These are phyloP conservation scores for Pythium vanterpoolii DNA, from an alignment of 352 stramenopile genomes.

Conservation along the genomic window DNA sequence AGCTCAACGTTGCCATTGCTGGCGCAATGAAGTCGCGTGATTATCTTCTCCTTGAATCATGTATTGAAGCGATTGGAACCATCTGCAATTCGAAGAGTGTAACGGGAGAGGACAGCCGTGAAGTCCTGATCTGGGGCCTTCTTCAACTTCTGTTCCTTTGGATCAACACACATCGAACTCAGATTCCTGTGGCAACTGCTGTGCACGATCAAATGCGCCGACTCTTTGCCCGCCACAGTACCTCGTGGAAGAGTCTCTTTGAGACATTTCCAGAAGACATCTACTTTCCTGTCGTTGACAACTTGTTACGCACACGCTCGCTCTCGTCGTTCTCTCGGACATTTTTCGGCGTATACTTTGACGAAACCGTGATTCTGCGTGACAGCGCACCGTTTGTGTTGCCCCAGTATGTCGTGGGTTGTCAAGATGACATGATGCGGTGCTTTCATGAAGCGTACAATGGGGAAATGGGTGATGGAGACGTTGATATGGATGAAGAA, in stretches of 20 bases:
- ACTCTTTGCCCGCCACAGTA: slow-evolving; percentile 19
- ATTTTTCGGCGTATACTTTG: slow-evolving; percentile 29
- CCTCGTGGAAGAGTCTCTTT: slow-evolving; percentile 32
- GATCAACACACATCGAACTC: slow-evolving; percentile 20
- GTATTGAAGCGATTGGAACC: slow-evolving; percentile 27
- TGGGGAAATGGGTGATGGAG: slow-evolving; percentile 12
- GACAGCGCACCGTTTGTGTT: slow-evolving; percentile 33
- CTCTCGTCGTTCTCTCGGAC: slow-evolving; percentile 27
- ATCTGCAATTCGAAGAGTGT: slow-evolving; percentile 14
- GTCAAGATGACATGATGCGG: slow-evolving; percentile 27
- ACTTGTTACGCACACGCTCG: slow-evolving; percentile 18
- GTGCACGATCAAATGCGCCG: slow-evolving; percentile 29
- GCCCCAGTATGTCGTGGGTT: slow-evolving; percentile 29
- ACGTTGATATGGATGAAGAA: slow-evolving; percentile 27
- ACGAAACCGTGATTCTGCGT: slow-evolving; percentile 23
- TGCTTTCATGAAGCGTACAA: slow-evolving; percentile 25
- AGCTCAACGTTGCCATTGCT: slow-evolving; percentile 7
- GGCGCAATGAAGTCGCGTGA: slow-evolving; percentile 16
- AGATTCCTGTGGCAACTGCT: slow-evolving; percentile 18
- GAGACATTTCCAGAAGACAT: slow-evolving; percentile 28
- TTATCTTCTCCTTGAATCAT: slow-evolving; percentile 23
- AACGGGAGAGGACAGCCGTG: background rate
- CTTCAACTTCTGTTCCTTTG: slow-evolving; percentile 33
- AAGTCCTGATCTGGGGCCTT: slow-evolving; percentile 30
- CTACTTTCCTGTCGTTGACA: slow-evolving; percentile 34